phyloP scores from a whole-genome alignment of 805 yeast species.

The Sugiyamaella boreocaroliniensis region DNA sequence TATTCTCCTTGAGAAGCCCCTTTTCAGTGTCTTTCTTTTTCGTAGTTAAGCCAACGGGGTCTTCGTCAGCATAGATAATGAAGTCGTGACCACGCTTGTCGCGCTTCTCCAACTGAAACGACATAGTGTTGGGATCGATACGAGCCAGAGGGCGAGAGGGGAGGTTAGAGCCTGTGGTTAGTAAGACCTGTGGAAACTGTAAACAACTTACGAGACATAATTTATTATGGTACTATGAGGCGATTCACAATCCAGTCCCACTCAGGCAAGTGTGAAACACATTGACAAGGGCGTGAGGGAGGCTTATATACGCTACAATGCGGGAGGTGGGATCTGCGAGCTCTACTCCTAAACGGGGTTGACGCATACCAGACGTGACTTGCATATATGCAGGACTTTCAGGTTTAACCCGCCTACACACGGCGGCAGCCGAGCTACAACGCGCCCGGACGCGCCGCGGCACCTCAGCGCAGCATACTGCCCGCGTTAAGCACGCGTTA shows the following conservation, averaged over 20 bases:
- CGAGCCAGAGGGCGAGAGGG: neutral
- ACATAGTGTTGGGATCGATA: neutral
- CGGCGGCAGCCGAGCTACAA: neutral
- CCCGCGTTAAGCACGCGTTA: too few species aligned
- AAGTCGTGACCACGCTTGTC: neutral
- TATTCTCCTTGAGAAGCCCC: neutral
- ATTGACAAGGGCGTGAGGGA: neutral
- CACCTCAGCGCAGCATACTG: neutral
- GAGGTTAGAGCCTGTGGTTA: neutral
- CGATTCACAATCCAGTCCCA: neutral
- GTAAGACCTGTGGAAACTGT: neutral
- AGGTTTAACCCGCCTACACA: neutral
- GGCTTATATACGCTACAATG: neutral
- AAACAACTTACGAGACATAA: neutral
- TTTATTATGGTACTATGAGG: neutral
- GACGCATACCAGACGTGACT: neutral
- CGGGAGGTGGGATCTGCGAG: neutral
- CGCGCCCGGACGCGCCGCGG: neutral
- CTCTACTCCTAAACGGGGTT: neutral
- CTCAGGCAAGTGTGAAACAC: neutral
- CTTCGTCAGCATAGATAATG: neutral
- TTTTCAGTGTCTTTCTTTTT: neutral
- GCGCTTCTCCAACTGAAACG: neutral
- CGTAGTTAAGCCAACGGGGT: neutral
- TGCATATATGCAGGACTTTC: neutral